phyloP scores from a whole-genome alignment of 2,329 filamentous ascomycete genomes.

The Sarocladium strictum region DNA sequence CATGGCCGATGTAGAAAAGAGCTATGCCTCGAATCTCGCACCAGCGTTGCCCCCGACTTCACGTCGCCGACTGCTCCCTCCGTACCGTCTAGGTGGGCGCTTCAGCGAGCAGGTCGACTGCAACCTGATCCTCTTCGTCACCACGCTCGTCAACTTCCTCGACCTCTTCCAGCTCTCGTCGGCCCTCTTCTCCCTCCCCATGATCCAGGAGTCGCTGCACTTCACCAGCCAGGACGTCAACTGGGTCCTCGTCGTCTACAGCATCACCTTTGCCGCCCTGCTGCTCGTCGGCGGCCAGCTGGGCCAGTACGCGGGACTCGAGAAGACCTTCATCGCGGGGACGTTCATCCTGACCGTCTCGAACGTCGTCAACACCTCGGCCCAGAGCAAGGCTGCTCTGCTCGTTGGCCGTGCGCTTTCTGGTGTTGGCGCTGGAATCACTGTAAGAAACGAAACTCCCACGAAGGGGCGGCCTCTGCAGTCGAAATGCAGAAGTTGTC shows the following conservation, averaged over 20 bases:
- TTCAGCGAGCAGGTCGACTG: background rate
- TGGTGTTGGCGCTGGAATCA: background rate
- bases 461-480: background rate
- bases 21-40: background rate
- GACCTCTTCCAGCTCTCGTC: background rate
- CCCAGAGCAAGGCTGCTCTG: background rate
- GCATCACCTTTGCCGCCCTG: background rate
- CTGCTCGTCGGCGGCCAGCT: background rate
- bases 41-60: background rate
- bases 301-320: background rate
- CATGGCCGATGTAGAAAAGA: background rate
- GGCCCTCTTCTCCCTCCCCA: background rate
- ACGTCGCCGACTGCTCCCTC: background rate
- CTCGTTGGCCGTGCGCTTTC: background rate
- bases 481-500: background rate
- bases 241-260: background rate
- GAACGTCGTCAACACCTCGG: background rate
- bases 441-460: background rate
- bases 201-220: background rate
- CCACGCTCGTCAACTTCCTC: background rate
- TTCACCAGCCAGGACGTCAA: background rate
- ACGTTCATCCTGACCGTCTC: background rate
- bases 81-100: background rate
- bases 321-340: background rate
- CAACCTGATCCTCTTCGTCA: background rate